Evolutionary conservation across 129 eudicot species (phyloP).

Genomic region (Oenanthe sinensis): DNA sequence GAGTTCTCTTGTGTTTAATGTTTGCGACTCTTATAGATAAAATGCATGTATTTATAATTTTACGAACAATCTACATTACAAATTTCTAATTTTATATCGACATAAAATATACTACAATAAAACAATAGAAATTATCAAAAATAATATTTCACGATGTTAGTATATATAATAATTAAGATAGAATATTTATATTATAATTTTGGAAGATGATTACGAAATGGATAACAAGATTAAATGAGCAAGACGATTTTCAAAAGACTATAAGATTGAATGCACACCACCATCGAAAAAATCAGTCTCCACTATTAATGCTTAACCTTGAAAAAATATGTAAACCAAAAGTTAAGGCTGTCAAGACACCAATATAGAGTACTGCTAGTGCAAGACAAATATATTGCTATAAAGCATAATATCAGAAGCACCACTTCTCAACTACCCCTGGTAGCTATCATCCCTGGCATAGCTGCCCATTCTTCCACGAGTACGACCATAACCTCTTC

Average conservation of each 20-base stretch:
- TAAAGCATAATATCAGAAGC: not conserved
- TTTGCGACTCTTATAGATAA: too few relatives aligned
- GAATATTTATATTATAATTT: too few relatives aligned
- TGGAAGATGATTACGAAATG: not conserved
- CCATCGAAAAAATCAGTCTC: not conserved
- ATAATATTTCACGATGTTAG: too few relatives aligned
- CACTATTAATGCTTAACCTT: not conserved
- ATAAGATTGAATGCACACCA: not conserved
- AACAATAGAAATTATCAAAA: too few relatives aligned
- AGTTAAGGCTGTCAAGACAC: not conserved
- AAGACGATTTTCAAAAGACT: too few relatives aligned
- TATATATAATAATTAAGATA: too few relatives aligned
- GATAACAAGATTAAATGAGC: not conserved
- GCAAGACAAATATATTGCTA: not conserved
- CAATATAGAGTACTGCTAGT: not conserved
- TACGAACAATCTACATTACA: too few relatives aligned
- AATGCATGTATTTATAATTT: too few relatives aligned
- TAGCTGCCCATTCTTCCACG: constrained; percentile 1
- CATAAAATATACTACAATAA: too few relatives aligned
- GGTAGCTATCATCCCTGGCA: not conserved
- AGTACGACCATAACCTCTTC: constrained; percentile 3
- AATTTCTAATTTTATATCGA: too few relatives aligned
- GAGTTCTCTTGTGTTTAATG: not conserved
- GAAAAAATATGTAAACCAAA: not conserved
- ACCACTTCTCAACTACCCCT: not conserved